Conservation (phyloP, 1,139 yeast genomes). For the Saccharomyces hybrid region DNA sequence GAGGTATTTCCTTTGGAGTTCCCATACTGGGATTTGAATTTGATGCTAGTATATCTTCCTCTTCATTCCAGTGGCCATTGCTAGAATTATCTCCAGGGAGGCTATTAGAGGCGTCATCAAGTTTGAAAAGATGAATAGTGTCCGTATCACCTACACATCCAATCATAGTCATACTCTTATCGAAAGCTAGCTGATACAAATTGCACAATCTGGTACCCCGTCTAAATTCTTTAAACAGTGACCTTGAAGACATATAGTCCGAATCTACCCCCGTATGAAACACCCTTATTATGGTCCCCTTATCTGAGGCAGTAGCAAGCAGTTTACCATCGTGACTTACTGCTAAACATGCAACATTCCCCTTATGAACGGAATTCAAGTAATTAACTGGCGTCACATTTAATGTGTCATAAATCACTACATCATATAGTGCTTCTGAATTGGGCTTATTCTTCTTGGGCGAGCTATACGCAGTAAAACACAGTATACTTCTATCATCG, state of each 20-base stretch:
- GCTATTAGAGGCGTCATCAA: slow-evolving; percentile 25
- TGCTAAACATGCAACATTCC: slow-evolving; percentile 23
- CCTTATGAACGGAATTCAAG: slow-evolving; percentile 35
- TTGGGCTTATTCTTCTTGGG: slow-evolving; percentile 17
- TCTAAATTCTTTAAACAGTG: slow-evolving; percentile 46
- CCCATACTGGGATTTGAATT: not conserved
- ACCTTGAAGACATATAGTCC: slow-evolving; percentile 16
- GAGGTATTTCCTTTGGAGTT: not conserved
- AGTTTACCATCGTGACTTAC: slow-evolving; percentile 43
- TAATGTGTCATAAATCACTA: slow-evolving; percentile 51
- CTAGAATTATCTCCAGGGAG: slow-evolving; percentile 1
- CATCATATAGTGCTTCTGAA: slow-evolving; percentile 18
- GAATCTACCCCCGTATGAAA: slow-evolving; percentile 33
- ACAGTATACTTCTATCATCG: slow-evolving; percentile 28
- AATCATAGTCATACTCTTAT: slow-evolving; percentile 41
- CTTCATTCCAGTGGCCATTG: slow-evolving; percentile 7
- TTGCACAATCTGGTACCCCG: slow-evolving; percentile 59
- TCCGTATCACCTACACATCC: slow-evolving; percentile 63
- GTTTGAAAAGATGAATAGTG: slow-evolving; percentile 57
- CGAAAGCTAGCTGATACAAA: slow-evolving; percentile 51
- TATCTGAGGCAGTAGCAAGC: slow-evolving; percentile 61
- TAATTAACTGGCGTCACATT: slow-evolving; percentile 47
- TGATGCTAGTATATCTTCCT: slow-evolving; percentile 6
- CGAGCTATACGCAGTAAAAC: slow-evolving; percentile 23
- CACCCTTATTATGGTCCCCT: slow-evolving; percentile 65